Evolutionary conservation across 2,329 filamentous ascomycete species (phyloP).

Genomic region (Diaporthe australafricana): DNA sequence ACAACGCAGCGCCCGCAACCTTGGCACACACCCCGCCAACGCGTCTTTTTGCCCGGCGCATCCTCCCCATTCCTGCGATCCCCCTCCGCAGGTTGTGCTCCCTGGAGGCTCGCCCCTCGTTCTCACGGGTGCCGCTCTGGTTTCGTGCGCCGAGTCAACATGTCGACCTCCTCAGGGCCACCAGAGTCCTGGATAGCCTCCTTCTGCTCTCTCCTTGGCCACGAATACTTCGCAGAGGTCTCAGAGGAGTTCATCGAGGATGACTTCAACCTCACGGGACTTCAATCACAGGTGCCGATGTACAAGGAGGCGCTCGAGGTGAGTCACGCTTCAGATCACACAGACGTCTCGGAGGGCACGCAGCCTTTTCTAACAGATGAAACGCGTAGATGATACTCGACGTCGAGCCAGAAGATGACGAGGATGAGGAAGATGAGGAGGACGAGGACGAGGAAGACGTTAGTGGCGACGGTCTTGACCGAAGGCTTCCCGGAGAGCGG

Average conservation of each 20-base stretch:
- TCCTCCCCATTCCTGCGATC: conserved; percentile 1
- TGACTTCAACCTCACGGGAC: conserved; percentile 97
- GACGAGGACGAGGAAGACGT: conserved; percentile 80
- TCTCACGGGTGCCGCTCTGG: background rate
- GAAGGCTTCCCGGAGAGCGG: conserved; percentile 68
- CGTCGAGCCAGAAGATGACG: conserved; percentile 94
- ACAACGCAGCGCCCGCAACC: conserved; percentile 25
- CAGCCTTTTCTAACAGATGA: conserved; percentile 33
- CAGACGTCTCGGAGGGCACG: conserved; percentile 36
- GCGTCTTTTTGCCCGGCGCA: conserved; percentile 13
- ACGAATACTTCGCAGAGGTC: conserved; percentile 99
- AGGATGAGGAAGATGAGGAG: conserved; percentile 87
- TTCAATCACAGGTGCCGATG: conserved; percentile 96
- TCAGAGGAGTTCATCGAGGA: conserved; percentile 99
- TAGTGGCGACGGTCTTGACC: conserved; percentile 72
- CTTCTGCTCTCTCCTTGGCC: conserved; percentile 93
- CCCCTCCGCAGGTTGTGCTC: background rate
- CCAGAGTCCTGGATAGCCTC: conserved; percentile 97
- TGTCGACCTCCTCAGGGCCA: conserved; percentile 71
- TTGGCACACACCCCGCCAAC: conserved; percentile 16
- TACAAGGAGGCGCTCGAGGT: conserved; percentile 98
- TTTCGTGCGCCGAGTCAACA: conserved; percentile 45
- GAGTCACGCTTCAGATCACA: conserved; percentile 35
- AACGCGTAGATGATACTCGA: conserved; percentile 87
- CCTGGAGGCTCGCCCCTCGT: background rate